Evolutionary conservation across 495 filamentous ascomycete species (phyloP).

Genomic region (Aspergillus sclerotiicarbonarius): DNA sequence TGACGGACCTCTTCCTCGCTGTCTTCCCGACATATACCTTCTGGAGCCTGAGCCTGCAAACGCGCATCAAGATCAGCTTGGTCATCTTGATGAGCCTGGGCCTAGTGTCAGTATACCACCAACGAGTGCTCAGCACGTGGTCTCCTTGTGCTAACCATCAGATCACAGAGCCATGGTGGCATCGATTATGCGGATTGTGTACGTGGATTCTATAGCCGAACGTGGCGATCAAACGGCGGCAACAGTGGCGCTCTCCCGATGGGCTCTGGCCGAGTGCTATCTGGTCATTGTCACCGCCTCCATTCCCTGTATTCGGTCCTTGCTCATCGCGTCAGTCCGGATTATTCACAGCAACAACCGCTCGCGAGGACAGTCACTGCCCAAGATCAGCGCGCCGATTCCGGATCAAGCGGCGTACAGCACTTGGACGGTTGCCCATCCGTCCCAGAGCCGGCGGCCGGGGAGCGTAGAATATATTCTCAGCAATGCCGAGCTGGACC

Average conservation of each 20-base stretch:
- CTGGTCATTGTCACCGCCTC: slow-evolving; percentile 8
- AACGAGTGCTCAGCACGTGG: background rate
- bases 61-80: slow-evolving; percentile 47
- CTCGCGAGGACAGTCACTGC: background rate
- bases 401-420: background rate
- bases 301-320: slow-evolving; percentile 7
- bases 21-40: slow-evolving; percentile 45
- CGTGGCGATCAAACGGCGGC: background rate
- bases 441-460: background rate
- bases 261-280: slow-evolving; percentile 3
- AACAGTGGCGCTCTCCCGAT: slow-evolving; percentile 2
- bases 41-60: slow-evolving; percentile 41
- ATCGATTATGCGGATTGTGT: background rate
- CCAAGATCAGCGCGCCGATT: background rate
- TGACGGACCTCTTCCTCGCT: slow-evolving; percentile 51
- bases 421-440: background rate
- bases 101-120: slow-evolving; percentile 29
- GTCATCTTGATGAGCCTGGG: slow-evolving; percentile 44
- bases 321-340: slow-evolving; percentile 1
- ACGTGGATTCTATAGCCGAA: background rate
- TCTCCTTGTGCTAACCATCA: background rate
- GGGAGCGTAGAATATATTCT: background rate
- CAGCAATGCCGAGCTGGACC: background rate
- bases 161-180: slow-evolving; percentile 1
- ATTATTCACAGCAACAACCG: background rate